Evolutionary conservation across 2,329 filamentous ascomycete genomes (phyloP).

Genomic region (Keithomyces neogunnii): DNA sequence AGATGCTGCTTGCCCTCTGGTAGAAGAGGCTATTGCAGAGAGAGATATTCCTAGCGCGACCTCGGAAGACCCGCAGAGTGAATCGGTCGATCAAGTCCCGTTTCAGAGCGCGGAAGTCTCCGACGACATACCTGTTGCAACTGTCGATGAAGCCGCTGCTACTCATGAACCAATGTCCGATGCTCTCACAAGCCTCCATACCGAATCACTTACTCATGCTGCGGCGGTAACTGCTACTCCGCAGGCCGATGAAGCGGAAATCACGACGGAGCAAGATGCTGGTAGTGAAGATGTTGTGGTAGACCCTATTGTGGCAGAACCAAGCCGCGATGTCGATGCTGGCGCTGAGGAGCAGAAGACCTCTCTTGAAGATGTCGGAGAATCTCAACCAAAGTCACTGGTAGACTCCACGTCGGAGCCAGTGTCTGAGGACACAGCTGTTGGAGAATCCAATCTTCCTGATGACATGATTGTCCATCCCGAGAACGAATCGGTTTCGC

Average conservation of each 20-base stretch:
- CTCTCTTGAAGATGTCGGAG: not conserved
- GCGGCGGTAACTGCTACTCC: not conserved
- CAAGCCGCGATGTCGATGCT: not conserved
- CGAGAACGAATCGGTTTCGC: not conserved
- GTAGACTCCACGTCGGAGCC: not conserved
- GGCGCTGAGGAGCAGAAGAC: not conserved
- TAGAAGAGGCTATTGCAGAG: not conserved
- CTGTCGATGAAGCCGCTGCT: too few species aligned
- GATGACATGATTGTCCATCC: not conserved
- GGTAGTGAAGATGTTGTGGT: not conserved
- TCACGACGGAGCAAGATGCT: not conserved
- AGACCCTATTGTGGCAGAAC: not conserved
- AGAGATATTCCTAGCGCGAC: not conserved
- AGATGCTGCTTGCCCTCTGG: not conserved
- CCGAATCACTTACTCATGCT: not conserved
- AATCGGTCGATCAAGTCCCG: not conserved
- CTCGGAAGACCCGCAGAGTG: not conserved
- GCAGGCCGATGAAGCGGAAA: not conserved
- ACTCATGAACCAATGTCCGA: too few species aligned
- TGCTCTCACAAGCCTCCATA: too few species aligned
- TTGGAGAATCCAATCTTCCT: not conserved
- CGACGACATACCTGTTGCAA: too few species aligned
- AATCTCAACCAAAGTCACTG: not conserved
- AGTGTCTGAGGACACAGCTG: not conserved
- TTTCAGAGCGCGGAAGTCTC: too few species aligned